Conservation (phyloP, 805 yeast genomes). For the Candida andamanensis region DNA sequence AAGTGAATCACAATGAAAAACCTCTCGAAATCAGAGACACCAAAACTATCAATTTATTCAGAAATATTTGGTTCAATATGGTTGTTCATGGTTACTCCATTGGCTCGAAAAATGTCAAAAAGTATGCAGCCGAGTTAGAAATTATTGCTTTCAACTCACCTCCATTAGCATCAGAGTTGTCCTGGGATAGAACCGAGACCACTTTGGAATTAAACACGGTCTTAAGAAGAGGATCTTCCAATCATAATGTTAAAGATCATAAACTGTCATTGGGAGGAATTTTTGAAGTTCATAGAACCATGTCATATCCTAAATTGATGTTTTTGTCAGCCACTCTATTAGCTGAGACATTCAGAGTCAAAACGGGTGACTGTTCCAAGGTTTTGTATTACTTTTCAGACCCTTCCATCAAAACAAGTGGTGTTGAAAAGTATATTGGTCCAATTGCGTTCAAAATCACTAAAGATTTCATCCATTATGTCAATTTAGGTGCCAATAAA, state of each 20-base stretch:
- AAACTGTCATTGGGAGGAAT: slow-evolving; percentile 52
- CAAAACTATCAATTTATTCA: slow-evolving; percentile 53
- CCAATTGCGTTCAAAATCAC: slow-evolving; percentile 57
- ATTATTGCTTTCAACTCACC: slow-evolving; percentile 84
- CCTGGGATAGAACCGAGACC: slow-evolving; percentile 82
- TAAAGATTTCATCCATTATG: slow-evolving; percentile 48
- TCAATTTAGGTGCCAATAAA: slow-evolving; percentile 49
- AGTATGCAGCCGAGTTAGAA: slow-evolving; percentile 46
- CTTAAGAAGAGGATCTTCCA: slow-evolving; percentile 82
- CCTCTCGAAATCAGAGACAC: slow-evolving; percentile 45
- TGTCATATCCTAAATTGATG: slow-evolving; percentile 76
- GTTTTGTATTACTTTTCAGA: slow-evolving; percentile 77
- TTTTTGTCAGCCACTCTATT: slow-evolving; percentile 79
- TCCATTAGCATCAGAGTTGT: slow-evolving; percentile 75
- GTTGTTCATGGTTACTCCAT: slow-evolving; percentile 84
- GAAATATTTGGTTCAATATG: slow-evolving; percentile 92
- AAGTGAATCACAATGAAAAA: slow-evolving; percentile 32
- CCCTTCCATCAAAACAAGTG: slow-evolving; percentile 61
- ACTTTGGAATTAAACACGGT: slow-evolving; percentile 90
- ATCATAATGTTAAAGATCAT: slow-evolving; percentile 72
- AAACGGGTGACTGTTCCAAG: slow-evolving; percentile 77
- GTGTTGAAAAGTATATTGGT: slow-evolving; percentile 64
- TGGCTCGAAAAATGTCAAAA: slow-evolving; percentile 48
- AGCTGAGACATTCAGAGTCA: slow-evolving; percentile 74
- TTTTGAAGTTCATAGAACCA: slow-evolving; percentile 43